Evolutionary conservation across 768 basidiomycete genomes (phyloP).

Genomic region (Amanita exitialis): DNA sequence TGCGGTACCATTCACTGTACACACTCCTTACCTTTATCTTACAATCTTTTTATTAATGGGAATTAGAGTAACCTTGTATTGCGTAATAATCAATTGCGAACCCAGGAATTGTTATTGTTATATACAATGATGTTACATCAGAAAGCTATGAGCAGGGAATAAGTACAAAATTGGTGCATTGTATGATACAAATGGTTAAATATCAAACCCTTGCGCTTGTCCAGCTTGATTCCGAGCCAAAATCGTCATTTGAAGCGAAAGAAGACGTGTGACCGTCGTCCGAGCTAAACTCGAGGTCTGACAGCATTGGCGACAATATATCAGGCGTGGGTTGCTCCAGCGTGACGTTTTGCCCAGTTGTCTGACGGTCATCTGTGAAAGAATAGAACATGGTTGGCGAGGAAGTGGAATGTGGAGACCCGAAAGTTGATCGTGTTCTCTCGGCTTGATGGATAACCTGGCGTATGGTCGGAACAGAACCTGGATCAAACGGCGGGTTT

Average conservation of each 20-base stretch:
- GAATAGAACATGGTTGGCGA: slow-evolving; percentile 2
- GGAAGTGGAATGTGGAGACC: not conserved
- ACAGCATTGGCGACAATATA: slow-evolving; percentile 3
- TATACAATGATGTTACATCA: not conserved
- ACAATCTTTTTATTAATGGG: slow-evolving; percentile 3
- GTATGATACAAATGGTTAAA: not conserved
- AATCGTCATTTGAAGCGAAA: not conserved
- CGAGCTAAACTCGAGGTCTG: slow-evolving; percentile 5
- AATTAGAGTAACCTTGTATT: not conserved
- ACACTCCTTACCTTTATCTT: slow-evolving; percentile 1
- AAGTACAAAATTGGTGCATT: not conserved
- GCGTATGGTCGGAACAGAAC: not conserved
- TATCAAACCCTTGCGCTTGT: not conserved
- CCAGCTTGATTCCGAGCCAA: slow-evolving; percentile 4
- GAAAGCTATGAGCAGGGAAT: not conserved
- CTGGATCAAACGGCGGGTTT: not conserved
- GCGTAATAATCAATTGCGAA: not conserved
- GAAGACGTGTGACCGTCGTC: not conserved
- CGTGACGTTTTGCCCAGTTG: not conserved
- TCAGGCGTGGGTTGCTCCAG: not conserved
- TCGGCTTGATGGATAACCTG: not conserved
- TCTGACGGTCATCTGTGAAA: not conserved
- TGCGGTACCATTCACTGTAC: slow-evolving; percentile 3
- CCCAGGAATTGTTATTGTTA: not conserved
- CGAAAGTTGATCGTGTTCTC: too few relatives aligned